phyloP scores from a whole-genome alignment of 345 rosid species.

The Carallia brachiata region DNA sequence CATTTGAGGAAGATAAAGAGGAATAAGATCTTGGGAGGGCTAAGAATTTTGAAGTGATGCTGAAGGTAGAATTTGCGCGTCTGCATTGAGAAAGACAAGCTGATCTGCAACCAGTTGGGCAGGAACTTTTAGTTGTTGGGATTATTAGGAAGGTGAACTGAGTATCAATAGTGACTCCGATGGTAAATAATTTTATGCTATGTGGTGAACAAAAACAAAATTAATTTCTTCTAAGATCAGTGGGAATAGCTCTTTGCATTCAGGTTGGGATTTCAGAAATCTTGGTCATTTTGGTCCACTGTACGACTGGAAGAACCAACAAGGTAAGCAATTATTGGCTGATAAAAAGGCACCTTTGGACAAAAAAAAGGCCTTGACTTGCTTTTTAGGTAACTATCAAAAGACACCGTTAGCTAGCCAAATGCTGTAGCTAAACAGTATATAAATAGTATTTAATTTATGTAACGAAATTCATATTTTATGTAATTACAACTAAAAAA shows the following conservation, averaged over 20 bases:
- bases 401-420: too few species aligned
- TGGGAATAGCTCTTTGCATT: neutral
- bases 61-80: neutral
- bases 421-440: too few species aligned
- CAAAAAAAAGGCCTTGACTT: neutral
- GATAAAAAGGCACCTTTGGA: neutral
- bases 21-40: neutral
- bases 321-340: neutral
- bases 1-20: neutral
- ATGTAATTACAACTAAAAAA: too few species aligned
- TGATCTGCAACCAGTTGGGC: too few species aligned
- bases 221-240: neutral
- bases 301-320: neutral
- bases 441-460: too few species aligned
- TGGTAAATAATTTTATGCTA: too few species aligned
- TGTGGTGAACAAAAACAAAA: too few species aligned
- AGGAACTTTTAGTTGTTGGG: too few species aligned
- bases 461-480: too few species aligned
- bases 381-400: too few species aligned
- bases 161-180: too few species aligned
- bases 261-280: neutral
- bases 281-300: neutral
- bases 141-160: too few species aligned
- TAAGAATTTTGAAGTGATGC: neutral
- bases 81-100: neutral